Conservation (phyloP, 768 basidiomycete species). For the Ramaria sp. region DNA sequence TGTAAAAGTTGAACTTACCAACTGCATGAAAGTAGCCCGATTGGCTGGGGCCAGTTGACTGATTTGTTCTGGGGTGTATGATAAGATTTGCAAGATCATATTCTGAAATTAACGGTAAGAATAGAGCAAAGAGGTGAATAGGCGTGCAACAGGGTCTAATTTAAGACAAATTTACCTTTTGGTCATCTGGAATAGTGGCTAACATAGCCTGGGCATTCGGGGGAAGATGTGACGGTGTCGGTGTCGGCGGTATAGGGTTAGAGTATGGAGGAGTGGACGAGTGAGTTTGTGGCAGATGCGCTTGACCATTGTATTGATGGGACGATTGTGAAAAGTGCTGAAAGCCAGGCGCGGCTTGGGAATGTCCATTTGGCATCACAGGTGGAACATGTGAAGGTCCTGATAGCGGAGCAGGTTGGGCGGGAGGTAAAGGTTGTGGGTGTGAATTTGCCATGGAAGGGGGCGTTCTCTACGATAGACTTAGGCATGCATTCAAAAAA, state of each 20-base stretch:
- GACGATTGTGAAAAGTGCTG: not conserved
- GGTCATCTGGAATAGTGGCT: constrained; percentile 7
- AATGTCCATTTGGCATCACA: constrained; percentile 1
- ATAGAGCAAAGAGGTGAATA: not conserved
- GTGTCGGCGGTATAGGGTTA: not conserved
- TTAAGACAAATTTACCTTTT: not conserved
- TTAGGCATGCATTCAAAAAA: not conserved
- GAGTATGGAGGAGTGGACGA: not conserved
- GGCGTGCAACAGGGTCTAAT: not conserved
- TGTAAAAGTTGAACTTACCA: constrained; percentile 6
- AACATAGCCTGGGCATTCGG: constrained; percentile 4
- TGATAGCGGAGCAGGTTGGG: not conserved
- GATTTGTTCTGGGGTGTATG: constrained; percentile 9
- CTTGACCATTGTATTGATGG: not conserved
- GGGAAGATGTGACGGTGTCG: not conserved
- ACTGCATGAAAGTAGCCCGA: constrained; percentile 11
- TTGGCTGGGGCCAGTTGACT: constrained; percentile 8
- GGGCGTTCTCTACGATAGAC: not conserved
- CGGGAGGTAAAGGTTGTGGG: not conserved
- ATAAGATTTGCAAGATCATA: constrained; percentile 9
- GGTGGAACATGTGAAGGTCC: not conserved
- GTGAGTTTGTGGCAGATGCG: not conserved
- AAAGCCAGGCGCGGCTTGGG: not conserved
- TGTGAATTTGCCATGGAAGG: not conserved
- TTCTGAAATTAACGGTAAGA: not conserved